Evolutionary conservation across 2,329 filamentous ascomycete species (phyloP).

Genomic region (Diaporthe nobilis): DNA sequence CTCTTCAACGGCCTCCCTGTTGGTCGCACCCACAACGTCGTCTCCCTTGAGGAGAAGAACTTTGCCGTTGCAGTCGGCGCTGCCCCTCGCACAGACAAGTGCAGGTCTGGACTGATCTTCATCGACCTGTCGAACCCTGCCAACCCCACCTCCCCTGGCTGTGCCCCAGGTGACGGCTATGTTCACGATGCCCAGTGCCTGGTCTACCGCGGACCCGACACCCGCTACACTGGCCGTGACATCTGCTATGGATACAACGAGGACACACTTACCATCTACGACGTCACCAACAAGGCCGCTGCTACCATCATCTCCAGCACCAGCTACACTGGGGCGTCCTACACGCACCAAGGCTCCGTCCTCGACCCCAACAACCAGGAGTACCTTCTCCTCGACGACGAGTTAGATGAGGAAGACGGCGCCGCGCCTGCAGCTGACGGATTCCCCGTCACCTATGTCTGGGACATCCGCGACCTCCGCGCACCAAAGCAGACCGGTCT

Average conservation of each 20-base stretch:
- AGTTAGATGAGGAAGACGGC: slow-evolving; percentile 63
- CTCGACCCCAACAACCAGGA: slow-evolving; percentile 60
- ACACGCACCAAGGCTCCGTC: slow-evolving; percentile 70
- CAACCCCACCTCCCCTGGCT: slow-evolving; percentile 67
- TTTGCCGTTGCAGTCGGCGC: slow-evolving; percentile 62
- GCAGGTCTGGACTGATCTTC: slow-evolving; percentile 70
- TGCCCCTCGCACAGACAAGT: slow-evolving; percentile 57
- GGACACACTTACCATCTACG: slow-evolving; percentile 63
- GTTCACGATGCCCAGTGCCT: slow-evolving; percentile 74
- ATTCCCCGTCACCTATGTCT: slow-evolving; percentile 64
- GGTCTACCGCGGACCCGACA: slow-evolving; percentile 65
- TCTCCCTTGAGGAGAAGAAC: slow-evolving; percentile 63
- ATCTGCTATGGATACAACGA: slow-evolving; percentile 71
- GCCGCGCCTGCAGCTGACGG: slow-evolving; percentile 57
- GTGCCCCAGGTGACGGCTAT: slow-evolving; percentile 69
- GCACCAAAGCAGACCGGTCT: slow-evolving; percentile 58
- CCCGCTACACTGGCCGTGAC: slow-evolving; percentile 61
- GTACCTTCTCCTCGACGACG: slow-evolving; percentile 65
- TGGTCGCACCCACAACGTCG: slow-evolving; percentile 67
- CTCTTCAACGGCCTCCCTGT: slow-evolving; percentile 48
- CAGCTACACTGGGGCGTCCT: slow-evolving; percentile 66
- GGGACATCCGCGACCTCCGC: slow-evolving; percentile 60
- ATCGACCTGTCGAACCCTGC: slow-evolving; percentile 68
- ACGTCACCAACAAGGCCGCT: slow-evolving; percentile 64
- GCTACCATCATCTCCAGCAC: slow-evolving; percentile 65